These are phyloP conservation scores for Mortierella sp. DNA, from an alignment of 371 early-diverging fungal genomes.

Conservation along the genomic window DNA sequence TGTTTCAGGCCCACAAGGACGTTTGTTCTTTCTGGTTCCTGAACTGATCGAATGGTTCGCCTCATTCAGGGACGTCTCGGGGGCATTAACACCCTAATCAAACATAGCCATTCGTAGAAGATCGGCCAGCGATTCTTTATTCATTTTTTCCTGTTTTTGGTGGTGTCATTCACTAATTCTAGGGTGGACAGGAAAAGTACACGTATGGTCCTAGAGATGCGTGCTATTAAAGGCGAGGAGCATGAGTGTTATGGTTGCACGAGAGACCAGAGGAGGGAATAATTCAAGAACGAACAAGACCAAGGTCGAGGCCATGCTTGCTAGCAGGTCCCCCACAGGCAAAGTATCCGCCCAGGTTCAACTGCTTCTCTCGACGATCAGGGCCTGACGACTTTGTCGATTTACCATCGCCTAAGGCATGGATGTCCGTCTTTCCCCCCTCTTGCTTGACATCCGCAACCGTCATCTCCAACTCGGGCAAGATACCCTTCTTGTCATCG, in stretches of 20 bases:
- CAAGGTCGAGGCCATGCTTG: conserved; percentile 29
- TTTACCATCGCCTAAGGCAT: conserved; percentile 21
- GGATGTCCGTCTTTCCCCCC: background rate
- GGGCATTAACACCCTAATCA: background rate
- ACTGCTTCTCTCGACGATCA: conserved; percentile 9
- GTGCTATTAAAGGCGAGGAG: background rate
- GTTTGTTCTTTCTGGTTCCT: too few species aligned
- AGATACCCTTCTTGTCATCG: conserved; percentile 10
- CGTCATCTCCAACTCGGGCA: conserved; percentile 34
- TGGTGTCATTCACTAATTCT: background rate
- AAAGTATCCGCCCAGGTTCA: conserved; percentile 28
- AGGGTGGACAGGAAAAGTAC: background rate
- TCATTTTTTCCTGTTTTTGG: background rate
- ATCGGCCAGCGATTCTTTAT: background rate
- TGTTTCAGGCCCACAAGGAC: too few species aligned
- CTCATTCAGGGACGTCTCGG: too few species aligned
- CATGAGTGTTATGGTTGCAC: background rate
- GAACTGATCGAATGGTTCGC: too few species aligned
- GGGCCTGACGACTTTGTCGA: conserved; percentile 28
- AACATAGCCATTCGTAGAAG: background rate
- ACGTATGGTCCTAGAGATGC: too few species aligned
- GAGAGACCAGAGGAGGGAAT: background rate
- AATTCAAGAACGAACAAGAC: conserved; percentile 13
- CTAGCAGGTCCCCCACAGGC: conserved; percentile 30
- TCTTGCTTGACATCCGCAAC: conserved; percentile 25